phyloP scores from a whole-genome alignment of 1,284 basidiomycete species.

The Meira miltonrushii region DNA sequence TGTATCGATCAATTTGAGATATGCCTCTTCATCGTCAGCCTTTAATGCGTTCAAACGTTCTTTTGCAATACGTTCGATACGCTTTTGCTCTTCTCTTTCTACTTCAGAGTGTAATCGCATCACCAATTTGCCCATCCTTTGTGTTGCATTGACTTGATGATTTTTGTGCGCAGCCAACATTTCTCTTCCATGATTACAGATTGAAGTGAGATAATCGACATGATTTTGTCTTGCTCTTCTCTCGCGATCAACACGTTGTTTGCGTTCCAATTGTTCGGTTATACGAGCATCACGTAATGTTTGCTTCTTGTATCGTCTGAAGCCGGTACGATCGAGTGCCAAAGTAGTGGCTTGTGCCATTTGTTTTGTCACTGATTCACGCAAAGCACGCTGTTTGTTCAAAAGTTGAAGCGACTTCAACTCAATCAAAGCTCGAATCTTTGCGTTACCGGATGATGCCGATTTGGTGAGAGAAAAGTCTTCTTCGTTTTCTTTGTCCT shows the following conservation, averaged over 20 bases:
- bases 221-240: slow-evolving; percentile 93
- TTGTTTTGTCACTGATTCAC: slow-evolving; percentile 79
- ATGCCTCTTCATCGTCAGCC: slow-evolving; percentile 97
- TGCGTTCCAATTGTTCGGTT: slow-evolving; percentile 84
- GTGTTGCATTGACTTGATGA: slow-evolving; percentile 53
- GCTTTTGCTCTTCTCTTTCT: slow-evolving; percentile 59
- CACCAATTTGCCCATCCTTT: slow-evolving; percentile 56
- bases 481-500: slow-evolving; percentile 21
- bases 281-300: slow-evolving; percentile 81
- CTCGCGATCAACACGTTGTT: slow-evolving; percentile 87
- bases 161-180: slow-evolving; percentile 64
- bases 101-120: slow-evolving; percentile 56
- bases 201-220: slow-evolving; percentile 82
- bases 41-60: slow-evolving; percentile 97
- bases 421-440: slow-evolving; percentile 86
- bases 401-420: slow-evolving; percentile 85
- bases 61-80: slow-evolving; percentile 91
- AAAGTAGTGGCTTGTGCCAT: slow-evolving; percentile 85
- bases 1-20: slow-evolving; percentile 97
- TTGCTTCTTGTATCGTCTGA: slow-evolving; percentile 81
- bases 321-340: slow-evolving; percentile 79
- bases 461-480: slow-evolving; percentile 17
- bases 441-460: slow-evolving; percentile 57
- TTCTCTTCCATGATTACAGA: slow-evolving; percentile 78
- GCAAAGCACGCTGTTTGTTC: slow-evolving; percentile 79